Evolutionary conservation across 2,329 filamentous ascomycete species (phyloP), one percentile per base, ranked within the genome.

Genomic region (Mariannaea elegans): DNA sequence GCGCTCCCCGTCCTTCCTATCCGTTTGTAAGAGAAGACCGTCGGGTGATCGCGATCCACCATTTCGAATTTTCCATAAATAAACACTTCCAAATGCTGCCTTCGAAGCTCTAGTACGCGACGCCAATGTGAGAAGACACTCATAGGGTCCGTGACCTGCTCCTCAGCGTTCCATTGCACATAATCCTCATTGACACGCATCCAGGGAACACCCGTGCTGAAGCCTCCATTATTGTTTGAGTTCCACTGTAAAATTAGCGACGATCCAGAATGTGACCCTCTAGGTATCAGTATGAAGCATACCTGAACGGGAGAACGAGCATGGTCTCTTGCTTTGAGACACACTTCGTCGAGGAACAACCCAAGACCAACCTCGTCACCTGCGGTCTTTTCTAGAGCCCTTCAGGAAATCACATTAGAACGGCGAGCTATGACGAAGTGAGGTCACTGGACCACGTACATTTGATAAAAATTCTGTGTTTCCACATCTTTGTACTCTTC

Each of bases 101-200:
- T 5, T 9, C 32, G 32, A 34, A 34, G 32, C 32, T 34, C 32
- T 6, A 34, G 32, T 6, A 34, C 32, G 12, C 32, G 7, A 4
- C 32, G 7, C 32, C 32, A 34, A 10, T 34, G 13, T 12, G 32
- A 34, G 13, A 34, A 34, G 32, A 34, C 14, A 14, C 32, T 34
- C 13, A 10, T n/a, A 14, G 32, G 32, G 32, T 34, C 32, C 32
- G 9, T 9, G 32, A 42, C 23, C 13, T 51, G 48, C 13, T 41
- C 36, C 16, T 51, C 23, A 1, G 38, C 48, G 12, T 51, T 51
- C 12, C 38, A 27, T 18, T 23, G 29, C 12, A 23, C 16, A 10
- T 51, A 51, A 23, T 51, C 48, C 12, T 51, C 48, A 14, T 42
- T 38, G 7, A 51, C 39, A 10, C 38, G 18, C 48, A 51, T 51